These are phyloP conservation scores for Phialophora macrospora DNA, from an alignment of 2,329 filamentous ascomycete genomes.

Conservation along the genomic window DNA sequence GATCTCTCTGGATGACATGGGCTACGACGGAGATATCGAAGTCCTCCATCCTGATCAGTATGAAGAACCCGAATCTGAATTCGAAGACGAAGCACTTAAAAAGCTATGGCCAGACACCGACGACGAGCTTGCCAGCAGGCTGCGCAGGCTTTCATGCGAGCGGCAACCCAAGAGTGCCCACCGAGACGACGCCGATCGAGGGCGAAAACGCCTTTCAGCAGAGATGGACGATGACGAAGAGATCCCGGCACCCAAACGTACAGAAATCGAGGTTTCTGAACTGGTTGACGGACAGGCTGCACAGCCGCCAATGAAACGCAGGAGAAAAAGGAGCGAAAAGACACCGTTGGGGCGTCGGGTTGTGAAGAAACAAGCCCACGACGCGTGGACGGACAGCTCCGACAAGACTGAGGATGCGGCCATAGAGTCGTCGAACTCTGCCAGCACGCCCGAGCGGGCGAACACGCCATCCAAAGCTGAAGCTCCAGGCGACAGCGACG, in stretches of 20 bases:
- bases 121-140: conserved; percentile 34
- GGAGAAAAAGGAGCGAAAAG: conserved; percentile 24
- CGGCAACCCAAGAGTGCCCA: neutral
- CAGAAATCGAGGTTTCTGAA: conserved; percentile 34
- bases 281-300: conserved; percentile 26
- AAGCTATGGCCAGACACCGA: conserved; percentile 43
- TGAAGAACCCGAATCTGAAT: conserved; percentile 41
- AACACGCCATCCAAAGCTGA: conserved; percentile 16
- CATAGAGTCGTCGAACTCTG: conserved; percentile 22
- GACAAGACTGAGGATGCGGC: conserved; percentile 29
- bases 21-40: conserved; percentile 43
- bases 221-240: conserved; percentile 25
- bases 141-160: conserved; percentile 33
- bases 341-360: conserved; percentile 21
- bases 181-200: conserved; percentile 14
- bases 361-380: conserved; percentile 17
- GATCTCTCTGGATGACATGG: conserved; percentile 40
- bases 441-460: conserved; percentile 18
- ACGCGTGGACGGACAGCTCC: conserved; percentile 32
- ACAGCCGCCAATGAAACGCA: conserved; percentile 28
- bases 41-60: conserved; percentile 47
- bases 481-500: conserved; percentile 22
- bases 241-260: conserved; percentile 6
- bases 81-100: conserved; percentile 42
- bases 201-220: conserved; percentile 26